Evolutionary conservation across 306 rosid genomes (phyloP), one percentile per base, ranked within the genome.

Genomic region (Pyrus betulifolia): DNA sequence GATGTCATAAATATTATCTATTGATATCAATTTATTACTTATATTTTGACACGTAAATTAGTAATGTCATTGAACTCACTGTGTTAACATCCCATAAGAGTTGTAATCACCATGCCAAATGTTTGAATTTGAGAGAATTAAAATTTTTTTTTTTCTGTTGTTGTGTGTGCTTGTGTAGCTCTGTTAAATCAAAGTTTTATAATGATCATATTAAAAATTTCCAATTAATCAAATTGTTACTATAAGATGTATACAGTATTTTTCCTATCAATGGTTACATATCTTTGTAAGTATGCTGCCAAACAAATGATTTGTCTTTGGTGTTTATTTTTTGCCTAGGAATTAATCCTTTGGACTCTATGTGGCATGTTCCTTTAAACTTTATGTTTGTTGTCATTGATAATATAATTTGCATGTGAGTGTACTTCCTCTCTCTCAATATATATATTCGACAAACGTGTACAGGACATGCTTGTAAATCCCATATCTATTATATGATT

Each of bases 361-460:
- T 51, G 55, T 27, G 67, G 62, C 62, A 30, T 70, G 54, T 70
- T 18, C 44, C 42, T 70, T 27, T 35, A 15, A 51, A 70, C 45
- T 70, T 49, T 70, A 71, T 71, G 64, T 23, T 12, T 31, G 63
- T 71, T 31, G 49, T 54, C 46, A 27, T 71, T 54, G 46, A 44
- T 58, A 51, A 8, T 59, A 71, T 54, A 51, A 55, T 71, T 31
- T 71, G 65, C 75, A 71, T 31, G 75, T 71, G 65, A 71, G 33
- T 54, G 75, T 71, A 71, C 75, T 71, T 6, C 11, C 51, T 30
- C 21, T 31, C 14, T 67, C 5, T 42, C n/a, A 6, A 44, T 69
- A 44, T 25, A 31, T 69, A 25, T 25, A 22, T 45, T 18, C 6
- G 54, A 51, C 62, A 19, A 40, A 70, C 61, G 62, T 70, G 74